Evolutionary conservation across 495 filamentous ascomycete species (phyloP).

Genomic region (Hamigera avellanea): DNA sequence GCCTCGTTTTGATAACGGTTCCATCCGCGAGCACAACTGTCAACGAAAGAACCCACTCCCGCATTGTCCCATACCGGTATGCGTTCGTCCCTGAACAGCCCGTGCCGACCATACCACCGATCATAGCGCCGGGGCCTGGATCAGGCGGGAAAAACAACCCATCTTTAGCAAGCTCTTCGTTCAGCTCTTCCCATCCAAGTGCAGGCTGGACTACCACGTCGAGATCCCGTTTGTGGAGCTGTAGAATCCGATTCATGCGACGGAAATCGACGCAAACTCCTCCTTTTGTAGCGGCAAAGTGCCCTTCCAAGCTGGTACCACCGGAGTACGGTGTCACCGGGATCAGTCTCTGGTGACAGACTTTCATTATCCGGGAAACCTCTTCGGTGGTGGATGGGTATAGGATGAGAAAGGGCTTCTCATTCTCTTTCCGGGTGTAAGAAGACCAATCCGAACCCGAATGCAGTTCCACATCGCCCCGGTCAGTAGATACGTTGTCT

Average conservation of each 20-base stretch:
- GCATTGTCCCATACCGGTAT: slow-evolving; percentile 59
- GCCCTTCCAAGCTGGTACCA: slow-evolving; percentile 53
- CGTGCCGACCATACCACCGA: slow-evolving; percentile 58
- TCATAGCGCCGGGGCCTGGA: slow-evolving; percentile 55
- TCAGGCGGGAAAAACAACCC: slow-evolving; percentile 58
- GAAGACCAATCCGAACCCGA: slow-evolving; percentile 84
- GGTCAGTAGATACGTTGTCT: slow-evolving; percentile 71
- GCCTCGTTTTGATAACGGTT: slow-evolving; percentile 52
- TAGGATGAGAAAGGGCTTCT: slow-evolving; percentile 36
- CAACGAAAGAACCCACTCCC: slow-evolving; percentile 53
- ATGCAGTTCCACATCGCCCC: slow-evolving; percentile 56
- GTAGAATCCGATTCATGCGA: slow-evolving; percentile 49
- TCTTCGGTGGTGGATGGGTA: slow-evolving; percentile 43
- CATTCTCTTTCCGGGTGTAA: slow-evolving; percentile 43
- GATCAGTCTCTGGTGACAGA: slow-evolving; percentile 49
- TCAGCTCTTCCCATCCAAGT: slow-evolving; percentile 52
- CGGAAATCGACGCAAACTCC: slow-evolving; percentile 55
- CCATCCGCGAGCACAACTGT: slow-evolving; percentile 57
- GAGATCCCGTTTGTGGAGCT: slow-evolving; percentile 44
- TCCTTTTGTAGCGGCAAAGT: slow-evolving; percentile 48
- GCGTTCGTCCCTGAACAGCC: slow-evolving; percentile 58
- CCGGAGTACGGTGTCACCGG: slow-evolving; percentile 54
- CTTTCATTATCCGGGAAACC: slow-evolving; percentile 48
- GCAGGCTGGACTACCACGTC: slow-evolving; percentile 59
- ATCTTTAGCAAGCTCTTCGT: slow-evolving; percentile 42